Evolutionary conservation across 345 rosid species (phyloP), one percentile per base, ranked within the genome.

Genomic region (Cardamine resedifolia): DNA sequence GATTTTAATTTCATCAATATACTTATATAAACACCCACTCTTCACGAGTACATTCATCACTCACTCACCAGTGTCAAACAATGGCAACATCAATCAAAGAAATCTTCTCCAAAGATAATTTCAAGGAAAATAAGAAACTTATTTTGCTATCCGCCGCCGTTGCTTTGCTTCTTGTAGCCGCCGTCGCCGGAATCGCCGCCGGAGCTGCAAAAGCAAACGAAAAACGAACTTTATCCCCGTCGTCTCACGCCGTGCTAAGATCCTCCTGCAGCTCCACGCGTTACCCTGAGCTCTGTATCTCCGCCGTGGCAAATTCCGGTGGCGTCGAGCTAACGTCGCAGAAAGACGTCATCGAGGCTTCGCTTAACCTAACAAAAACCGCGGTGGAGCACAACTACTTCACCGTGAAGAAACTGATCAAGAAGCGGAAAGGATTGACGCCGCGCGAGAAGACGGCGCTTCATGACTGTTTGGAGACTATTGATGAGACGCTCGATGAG

Each of bases 401-500:
- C 70, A 14, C 78, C 21, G 79, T 92, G 74, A 66, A 81, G 82
- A 82, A 82, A 63, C 53, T 73, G 18, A 67, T 48, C 43, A 20
- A 58, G 55, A 71, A 30, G 2, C 45, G 59, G 66, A 63, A 73
- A 78, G 60, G 58, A 2, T 78, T 91, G 10, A 86, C 91, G 0
- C 55, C 70, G 3, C 82, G 96, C 0, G 91, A 94, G 63, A 83
- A 82, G 74, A 77, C 79, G 3, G 98, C 98, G 30, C 87, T 94
- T 51, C 95, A 89, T 62, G 97, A 94, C 70, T 94, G 97, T 66
- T 61, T 89, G 15, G 96, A 94, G 86, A 89, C 87, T 23, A 86
- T 94, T 5, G 97, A 91, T 11, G 90, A 83, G 73, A 89, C 97
- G 4, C 84, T 91, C 4, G 98, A 91, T 15, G 98, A 94, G 77